Evolutionary conservation across 768 basidiomycete species (phyloP).

Genomic region (Psilocybe azurescens): DNA sequence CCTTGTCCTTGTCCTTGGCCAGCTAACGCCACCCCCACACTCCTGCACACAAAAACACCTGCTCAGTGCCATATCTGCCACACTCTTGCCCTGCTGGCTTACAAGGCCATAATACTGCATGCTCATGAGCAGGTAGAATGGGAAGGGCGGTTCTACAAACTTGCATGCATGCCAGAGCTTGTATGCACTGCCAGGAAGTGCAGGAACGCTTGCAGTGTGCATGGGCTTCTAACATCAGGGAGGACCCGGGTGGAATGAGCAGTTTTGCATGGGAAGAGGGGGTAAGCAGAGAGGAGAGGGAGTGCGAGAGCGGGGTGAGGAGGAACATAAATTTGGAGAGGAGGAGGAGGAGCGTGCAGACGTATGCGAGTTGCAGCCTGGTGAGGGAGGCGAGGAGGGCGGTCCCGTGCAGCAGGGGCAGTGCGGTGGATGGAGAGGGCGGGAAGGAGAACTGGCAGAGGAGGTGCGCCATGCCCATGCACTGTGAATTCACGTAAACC

Average conservation of each 20-base stretch:
- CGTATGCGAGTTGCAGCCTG: conserved; percentile 88
- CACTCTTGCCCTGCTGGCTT: conserved; percentile 64
- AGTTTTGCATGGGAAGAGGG: conserved; percentile 56
- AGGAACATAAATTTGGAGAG: conserved; percentile 75
- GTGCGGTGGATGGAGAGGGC: conserved; percentile 55
- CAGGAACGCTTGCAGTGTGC: conserved; percentile 80
- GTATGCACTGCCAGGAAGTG: conserved; percentile 89
- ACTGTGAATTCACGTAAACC: conserved; percentile 44
- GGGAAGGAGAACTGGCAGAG: conserved; percentile 82
- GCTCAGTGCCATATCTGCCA: conserved; percentile 95
- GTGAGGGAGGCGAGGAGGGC: conserved; percentile 75
- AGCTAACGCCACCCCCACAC: conserved; percentile 37
- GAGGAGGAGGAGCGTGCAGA: conserved; percentile 85
- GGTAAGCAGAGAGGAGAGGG: conserved; percentile 51
- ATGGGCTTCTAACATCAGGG: conserved; percentile 65
- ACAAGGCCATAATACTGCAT: conserved; percentile 91
- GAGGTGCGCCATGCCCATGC: conserved; percentile 92
- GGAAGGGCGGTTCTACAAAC: conserved; percentile 83
- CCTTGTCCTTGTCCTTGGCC: too few relatives aligned
- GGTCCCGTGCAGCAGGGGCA: conserved; percentile 78
- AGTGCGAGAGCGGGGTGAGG: conserved; percentile 48
- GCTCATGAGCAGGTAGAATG: conserved; percentile 86
- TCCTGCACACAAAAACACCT: conserved; percentile 96
- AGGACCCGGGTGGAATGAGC: conserved; percentile 55
- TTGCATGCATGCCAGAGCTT: conserved; percentile 94